Conservation (phyloP, 192 early-diverging fungal genomes). For the Chytriomyces hyalinus region DNA sequence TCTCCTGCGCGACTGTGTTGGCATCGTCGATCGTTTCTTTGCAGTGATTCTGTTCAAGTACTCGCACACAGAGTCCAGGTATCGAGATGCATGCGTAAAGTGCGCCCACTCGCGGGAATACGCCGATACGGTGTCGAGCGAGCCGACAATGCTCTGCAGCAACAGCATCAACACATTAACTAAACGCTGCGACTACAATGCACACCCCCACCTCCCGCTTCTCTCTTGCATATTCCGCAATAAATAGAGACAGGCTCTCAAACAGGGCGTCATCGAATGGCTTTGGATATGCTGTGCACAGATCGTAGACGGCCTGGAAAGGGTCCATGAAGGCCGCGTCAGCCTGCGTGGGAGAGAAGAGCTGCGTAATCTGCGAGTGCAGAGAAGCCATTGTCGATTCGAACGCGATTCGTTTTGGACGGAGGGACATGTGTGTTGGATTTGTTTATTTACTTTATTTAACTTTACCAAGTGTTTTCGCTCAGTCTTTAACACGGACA, state of each 20-base stretch:
- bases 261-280: constrained; percentile 72
- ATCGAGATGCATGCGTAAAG: constrained; percentile 65
- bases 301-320: constrained; percentile 82
- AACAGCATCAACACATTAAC: background rate
- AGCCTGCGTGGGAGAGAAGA: background rate
- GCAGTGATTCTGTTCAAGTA: constrained; percentile 70
- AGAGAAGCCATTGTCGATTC: background rate
- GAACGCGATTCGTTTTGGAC: background rate
- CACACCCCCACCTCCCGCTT: constrained; percentile 15
- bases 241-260: constrained; percentile 67
- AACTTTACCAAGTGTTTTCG: no score
- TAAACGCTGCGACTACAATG: background rate
- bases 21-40: constrained; percentile 46
- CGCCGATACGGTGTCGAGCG: constrained; percentile 64
- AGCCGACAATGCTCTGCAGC: constrained; percentile 47
- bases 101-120: constrained; percentile 72
- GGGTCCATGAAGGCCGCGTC: constrained; percentile 66
- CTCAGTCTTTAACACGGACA: no score
- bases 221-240: constrained; percentile 59
- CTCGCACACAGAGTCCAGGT: constrained; percentile 67
- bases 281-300: constrained; percentile 77
- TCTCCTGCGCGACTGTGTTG: background rate
- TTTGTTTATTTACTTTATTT: background rate
- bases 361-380: background rate
- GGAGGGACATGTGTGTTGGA: background rate